Evolutionary conservation across 352 stramenopile genomes (phyloP).

Genomic region (Globisporangium camurandrum): DNA sequence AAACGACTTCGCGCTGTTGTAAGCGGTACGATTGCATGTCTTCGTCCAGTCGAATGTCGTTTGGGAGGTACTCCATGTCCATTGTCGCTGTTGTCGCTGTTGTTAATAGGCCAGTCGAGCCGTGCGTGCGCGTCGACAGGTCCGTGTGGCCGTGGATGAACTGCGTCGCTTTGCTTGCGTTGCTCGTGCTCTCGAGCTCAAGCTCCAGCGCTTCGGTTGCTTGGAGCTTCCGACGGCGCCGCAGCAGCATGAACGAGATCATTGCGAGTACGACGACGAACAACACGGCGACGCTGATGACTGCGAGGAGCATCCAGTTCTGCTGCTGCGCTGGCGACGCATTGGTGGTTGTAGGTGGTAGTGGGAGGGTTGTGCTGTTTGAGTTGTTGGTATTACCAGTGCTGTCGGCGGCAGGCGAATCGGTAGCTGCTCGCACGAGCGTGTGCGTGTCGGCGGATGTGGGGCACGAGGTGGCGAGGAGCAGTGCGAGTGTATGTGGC

Average conservation of each 20-base stretch:
- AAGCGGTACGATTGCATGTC: constrained; percentile 24
- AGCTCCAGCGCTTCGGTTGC: constrained; percentile 9
- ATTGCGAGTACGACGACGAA: constrained; percentile 14
- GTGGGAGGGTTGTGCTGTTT: no score
- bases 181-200: constrained; percentile 6
- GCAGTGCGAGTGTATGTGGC: no score
- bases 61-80: constrained; percentile 18
- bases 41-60: constrained; percentile 29
- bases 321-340: constrained; percentile 5
- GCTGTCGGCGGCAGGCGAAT: no score
- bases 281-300: constrained; percentile 16
- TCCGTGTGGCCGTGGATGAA: constrained; percentile 12
- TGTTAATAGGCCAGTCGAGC: no score
- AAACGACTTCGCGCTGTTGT: constrained; percentile 22
- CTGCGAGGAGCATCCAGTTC: constrained; percentile 17
- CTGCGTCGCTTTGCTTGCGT: constrained; percentile 12
- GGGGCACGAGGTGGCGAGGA: no score
- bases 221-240: constrained; percentile 13
- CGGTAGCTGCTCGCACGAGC: no score
- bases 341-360: neutral
- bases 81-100: no score
- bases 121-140: constrained; percentile 5
- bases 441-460: no score
- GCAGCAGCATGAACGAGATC: constrained; percentile 10
- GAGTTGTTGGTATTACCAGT: no score